Conservation (phyloP, 768 basidiomycete genomes). For the Lentinula detonsa region DNA sequence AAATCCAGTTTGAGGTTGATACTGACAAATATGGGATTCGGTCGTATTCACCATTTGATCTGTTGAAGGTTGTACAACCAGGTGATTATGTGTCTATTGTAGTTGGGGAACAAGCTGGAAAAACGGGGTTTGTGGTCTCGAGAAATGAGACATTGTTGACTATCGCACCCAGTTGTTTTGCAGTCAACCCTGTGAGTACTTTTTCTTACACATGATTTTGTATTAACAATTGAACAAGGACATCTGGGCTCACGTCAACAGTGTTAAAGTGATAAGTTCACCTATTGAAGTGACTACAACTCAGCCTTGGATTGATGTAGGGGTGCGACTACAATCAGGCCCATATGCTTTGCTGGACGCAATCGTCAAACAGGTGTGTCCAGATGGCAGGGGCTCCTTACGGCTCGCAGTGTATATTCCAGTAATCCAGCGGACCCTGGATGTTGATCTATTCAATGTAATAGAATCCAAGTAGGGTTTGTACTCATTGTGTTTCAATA, state of each 20-base stretch:
- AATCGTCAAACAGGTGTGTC: not conserved
- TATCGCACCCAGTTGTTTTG: not conserved
- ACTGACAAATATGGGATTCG: not conserved
- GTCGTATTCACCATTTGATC: not conserved
- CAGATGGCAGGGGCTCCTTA: not conserved
- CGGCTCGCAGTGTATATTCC: not conserved
- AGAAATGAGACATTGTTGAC: not conserved
- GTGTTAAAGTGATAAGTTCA: not conserved
- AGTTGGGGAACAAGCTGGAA: not conserved
- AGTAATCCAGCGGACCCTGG: not conserved
- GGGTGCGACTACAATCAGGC: not conserved
- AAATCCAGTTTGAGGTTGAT: not conserved
- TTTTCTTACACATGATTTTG: not conserved
- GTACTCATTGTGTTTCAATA: not conserved
- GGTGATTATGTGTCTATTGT: not conserved
- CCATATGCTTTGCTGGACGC: not conserved
- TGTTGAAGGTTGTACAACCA: not conserved
- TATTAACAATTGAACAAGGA: not conserved
- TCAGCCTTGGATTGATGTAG: not conserved
- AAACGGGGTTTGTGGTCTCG: not conserved
- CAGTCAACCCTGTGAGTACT: not conserved
- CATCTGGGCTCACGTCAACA: not conserved
- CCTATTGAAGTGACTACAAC: not conserved
- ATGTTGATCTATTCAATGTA: not conserved
- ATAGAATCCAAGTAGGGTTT: not conserved